Percentiles rank a stretch among this genome's conserved stretches.
Conservation (phyloP, 2,329 filamentous ascomycete species). For the Penicillium sp. region DNA sequence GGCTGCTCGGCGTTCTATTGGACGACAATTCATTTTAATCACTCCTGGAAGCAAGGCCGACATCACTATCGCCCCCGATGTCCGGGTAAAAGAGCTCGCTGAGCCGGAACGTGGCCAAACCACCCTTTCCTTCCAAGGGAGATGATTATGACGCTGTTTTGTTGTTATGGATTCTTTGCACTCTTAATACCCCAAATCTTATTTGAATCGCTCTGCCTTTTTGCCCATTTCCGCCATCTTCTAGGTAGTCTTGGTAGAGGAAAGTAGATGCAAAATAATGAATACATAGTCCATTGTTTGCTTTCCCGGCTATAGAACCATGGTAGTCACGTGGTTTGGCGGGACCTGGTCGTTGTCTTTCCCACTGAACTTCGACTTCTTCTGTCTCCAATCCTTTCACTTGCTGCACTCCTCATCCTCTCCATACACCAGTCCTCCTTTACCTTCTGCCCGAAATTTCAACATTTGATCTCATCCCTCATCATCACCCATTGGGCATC, state of each 20-base stretch:
- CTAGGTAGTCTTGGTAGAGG: too few species aligned
- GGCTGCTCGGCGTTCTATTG: slow-evolving; percentile 81
- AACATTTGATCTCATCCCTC: slow-evolving; percentile 1
- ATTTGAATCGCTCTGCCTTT: not conserved
- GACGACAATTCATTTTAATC: slow-evolving; percentile 92
- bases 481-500: slow-evolving; percentile 2
- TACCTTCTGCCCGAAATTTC: not conserved
- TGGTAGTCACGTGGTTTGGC: slow-evolving; percentile 8
- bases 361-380: slow-evolving; percentile 14
- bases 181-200: slow-evolving; percentile 3
- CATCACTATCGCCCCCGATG: slow-evolving; percentile 46
- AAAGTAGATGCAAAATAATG: not conserved
- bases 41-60: slow-evolving; percentile 79
- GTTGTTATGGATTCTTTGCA: not conserved
- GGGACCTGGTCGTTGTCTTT: slow-evolving; percentile 6
- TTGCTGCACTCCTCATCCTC: slow-evolving; percentile 2
- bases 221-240: too few species aligned
- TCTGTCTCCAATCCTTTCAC: slow-evolving; percentile 10
- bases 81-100: slow-evolving; percentile 46
- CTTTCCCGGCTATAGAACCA: not conserved
- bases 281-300: not conserved
- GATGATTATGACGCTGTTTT: slow-evolving; percentile 4
- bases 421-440: not conserved
- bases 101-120: slow-evolving; percentile 48
- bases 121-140: slow-evolving; percentile 35